Evolutionary conservation across 2,329 filamentous ascomycete species (phyloP), one percentile per base, ranked within the genome.

Genomic region (Cercospora nicotianae): DNA sequence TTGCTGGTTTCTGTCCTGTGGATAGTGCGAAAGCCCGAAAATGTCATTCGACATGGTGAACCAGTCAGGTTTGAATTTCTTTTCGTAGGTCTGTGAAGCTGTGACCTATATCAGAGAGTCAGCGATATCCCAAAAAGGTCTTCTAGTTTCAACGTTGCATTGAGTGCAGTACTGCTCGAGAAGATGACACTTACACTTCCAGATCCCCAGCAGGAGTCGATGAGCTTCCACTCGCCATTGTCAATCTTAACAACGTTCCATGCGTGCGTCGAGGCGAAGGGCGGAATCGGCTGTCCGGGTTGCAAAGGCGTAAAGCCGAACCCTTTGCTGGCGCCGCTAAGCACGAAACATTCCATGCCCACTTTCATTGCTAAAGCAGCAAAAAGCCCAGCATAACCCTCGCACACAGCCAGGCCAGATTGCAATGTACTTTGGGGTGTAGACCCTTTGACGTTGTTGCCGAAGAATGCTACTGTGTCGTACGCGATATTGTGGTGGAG

Each of bases 191-290:
- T 80, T 8, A 96, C 80, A 69, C 87, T 83, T 1, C 94, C 94
- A 0, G 94, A 92, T 45, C 95, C 95, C 95, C 95, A 99, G 77
- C 94, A 98, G 0, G 91, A 81, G 75, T 99, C 95, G 60, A 98
- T 81, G 1, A 98, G 85, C 80, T 97, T 97, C 94, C 94, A 98
- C 71, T 89, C 87, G 2, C 92, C 92, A 28, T 89, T 87, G 74
- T 98, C 94, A 67, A 98, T 93, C 57, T 74, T 73, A 6, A 97
- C 92, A 0, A 91, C 94, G 75, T 97, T 97, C 95, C 95, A 97
- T 0, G 95, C 94, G 79, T 98, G 94, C 1, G 87, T 84, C 0
- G 86, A 66, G 3, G 75, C 81, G 63, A 89, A 82, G 20, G 85
- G 86, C 2, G 94, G 94, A 0, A 90, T 78, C 0, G 86, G 82